Evolutionary conservation across 768 basidiomycete genomes (phyloP), one percentile per base, ranked within the genome.

Genomic region (Calvatia gigantea): DNA sequence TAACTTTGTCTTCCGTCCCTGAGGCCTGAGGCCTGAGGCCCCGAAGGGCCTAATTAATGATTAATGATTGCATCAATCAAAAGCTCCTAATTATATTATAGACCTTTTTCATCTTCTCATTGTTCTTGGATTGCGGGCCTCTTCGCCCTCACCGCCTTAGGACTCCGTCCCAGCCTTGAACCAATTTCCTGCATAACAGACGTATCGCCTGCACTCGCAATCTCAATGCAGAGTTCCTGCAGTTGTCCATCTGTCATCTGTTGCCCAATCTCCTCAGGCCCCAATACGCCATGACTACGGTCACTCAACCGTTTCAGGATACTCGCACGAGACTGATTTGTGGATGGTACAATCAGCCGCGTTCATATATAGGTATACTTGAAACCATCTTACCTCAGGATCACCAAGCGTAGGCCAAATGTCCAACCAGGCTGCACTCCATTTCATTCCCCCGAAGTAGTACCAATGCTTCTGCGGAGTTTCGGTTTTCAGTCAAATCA

Each of bases 361-460:
- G 12, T 43, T 3, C 28, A 21, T 14, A 3, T 17, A 19, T 19
- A 51, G 11, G 15, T 21, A n/a, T 11, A 28, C 8, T 28, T 25
- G 33, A 35, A 37, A 52, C 68, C 31, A 23, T 25, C 23, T 66
- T 62, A 77, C 79, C 63, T 62, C 69, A 12, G 3, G 8, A 65
- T 64, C 46, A 58, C 67, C 55, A 72, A 68, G n/a, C 21, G 54
- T 47, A 6, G 69, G 66, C 79, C 80, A 82, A 39, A 80, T 56
- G 33, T 60, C 51, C 25, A 67, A 52, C 6, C 72, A 56, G 4
- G 61, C 63, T 14, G 72, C 55, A 0, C 62, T 64, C 79, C 80
- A 83, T n/a, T 66, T 60, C 43, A 75, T 69, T n/a, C 72, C 75
- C 12, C 81, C 81, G 23, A 83, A 69, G 56, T 81, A 83, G 58